Evolutionary conservation across 208 protist species (phyloP).

Genomic region (Acanthamoeba lenticulata): DNA sequence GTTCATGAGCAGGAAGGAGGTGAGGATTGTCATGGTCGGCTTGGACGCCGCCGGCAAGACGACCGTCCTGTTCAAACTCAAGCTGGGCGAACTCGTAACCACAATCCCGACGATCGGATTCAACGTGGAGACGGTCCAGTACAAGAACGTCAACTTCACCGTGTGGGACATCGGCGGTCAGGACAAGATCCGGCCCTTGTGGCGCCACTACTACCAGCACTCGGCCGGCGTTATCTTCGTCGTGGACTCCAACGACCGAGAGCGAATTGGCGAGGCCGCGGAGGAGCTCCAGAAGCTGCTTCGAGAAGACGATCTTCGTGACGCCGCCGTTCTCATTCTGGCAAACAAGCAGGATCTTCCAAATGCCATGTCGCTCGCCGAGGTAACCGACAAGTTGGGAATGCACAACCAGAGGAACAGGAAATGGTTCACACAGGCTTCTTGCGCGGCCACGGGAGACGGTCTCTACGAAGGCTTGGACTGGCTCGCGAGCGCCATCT

Average conservation of each 20-base stretch:
- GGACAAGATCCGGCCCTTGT: too few species aligned
- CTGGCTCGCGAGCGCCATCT: too few species aligned
- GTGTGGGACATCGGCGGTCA: too few species aligned
- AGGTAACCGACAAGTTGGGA: not conserved
- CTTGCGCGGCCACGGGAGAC: conserved; percentile 67
- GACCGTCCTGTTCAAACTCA: too few species aligned
- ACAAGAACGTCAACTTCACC: too few species aligned
- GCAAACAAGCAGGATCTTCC: conserved; percentile 89
- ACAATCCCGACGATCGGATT: too few species aligned
- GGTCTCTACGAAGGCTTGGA: conserved; percentile 69
- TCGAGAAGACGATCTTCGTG: not conserved
- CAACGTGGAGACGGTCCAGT: too few species aligned
- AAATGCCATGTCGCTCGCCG: not conserved
- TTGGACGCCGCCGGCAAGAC: too few species aligned
- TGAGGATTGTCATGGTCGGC: conserved; percentile 26
- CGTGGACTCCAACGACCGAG: too few species aligned
- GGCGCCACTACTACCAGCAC: conserved; percentile 79
- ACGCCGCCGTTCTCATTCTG: conserved; percentile 84
- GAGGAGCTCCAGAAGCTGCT: conserved; percentile 68
- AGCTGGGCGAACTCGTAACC: too few species aligned
- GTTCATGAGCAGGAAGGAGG: not conserved
- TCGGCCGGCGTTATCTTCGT: too few species aligned
- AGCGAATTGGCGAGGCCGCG: conserved; percentile 60
- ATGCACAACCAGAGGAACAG: not conserved
- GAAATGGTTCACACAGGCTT: not conserved